phyloP scores from a whole-genome alignment of 495 filamentous ascomycete genomes.

The Patellaria atrata region DNA sequence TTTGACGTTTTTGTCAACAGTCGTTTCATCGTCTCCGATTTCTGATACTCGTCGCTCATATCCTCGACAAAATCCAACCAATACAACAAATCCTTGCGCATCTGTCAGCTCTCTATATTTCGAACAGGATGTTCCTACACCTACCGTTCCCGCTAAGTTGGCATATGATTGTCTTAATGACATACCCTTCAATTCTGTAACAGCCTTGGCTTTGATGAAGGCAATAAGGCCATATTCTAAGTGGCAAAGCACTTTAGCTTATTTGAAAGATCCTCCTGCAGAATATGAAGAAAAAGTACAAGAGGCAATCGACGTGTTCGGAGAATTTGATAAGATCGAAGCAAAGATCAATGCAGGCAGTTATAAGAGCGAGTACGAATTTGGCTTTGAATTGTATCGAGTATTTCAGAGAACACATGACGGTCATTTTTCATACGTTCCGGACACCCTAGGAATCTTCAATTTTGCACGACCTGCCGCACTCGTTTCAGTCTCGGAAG shows the following conservation, averaged over 20 bases:
- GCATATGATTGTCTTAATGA: conserved; percentile 19
- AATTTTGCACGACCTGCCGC: conserved; percentile 17
- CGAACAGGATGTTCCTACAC: conserved; percentile 2
- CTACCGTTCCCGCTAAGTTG: conserved; percentile 13
- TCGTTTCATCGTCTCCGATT: too few relatives aligned
- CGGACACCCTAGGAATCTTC: conserved; percentile 25
- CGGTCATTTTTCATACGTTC: conserved; percentile 23
- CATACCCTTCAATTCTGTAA: conserved; percentile 15
- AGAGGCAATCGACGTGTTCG: conserved; percentile 19
- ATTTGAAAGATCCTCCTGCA: conserved; percentile 22
- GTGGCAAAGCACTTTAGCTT: conserved; percentile 24
- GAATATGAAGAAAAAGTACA: conserved; percentile 25
- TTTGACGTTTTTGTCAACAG: too few relatives aligned
- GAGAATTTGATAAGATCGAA: conserved; percentile 16
- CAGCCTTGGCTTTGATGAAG: conserved; percentile 15
- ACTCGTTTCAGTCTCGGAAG: conserved; percentile 24
- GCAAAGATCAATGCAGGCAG: conserved; percentile 13
- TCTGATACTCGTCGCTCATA: too few relatives aligned
- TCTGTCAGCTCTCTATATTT: conserved; percentile 1
- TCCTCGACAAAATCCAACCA: conserved; percentile 2
- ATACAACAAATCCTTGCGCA: conserved; percentile 2
- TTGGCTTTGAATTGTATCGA: conserved; percentile 21
- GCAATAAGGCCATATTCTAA: conserved; percentile 19
- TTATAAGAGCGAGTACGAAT: conserved; percentile 22
- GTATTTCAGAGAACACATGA: conserved; percentile 23